Evolutionary conservation across 176 grass and related monocot species (phyloP), one percentile per base, ranked within the genome.

Genomic region (Saccharum spontaneum): DNA sequence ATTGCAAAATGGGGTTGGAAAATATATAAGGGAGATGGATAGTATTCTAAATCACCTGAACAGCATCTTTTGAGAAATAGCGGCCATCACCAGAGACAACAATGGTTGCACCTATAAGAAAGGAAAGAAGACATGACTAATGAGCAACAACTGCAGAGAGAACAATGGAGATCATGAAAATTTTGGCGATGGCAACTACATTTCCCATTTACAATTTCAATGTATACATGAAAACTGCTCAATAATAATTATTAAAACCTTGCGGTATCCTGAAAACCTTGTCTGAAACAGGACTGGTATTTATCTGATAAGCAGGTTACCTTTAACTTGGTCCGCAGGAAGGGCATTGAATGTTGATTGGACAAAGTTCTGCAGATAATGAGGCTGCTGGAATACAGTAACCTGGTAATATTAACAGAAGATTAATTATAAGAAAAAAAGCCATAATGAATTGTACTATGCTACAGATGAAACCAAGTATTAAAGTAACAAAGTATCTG

Each of bases 41-140:
- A 69, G 20, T 79, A 68, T 24, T 60, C 31, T 23, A 84, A 73
- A 84, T 73, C 81, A 96, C 97, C 93, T 99, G 93, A 94, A 99
- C 88, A 75, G 97, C 94, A 84, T 96, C 97, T 82, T 99, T 89
- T 38, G 97, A 99, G 88, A 96, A 99, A 87, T 96, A 99, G 46
- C 97, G 97, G 39, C 97, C 97, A 99, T 99, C 97, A 67, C 97
- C 93, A 7, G 97, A 99, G 77, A 99, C 93, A 82, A 99, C 97
- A 96, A 99, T 89, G 41, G 93, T 99, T 1, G 91, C 97, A 77
- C 97, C 97, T 99, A 75, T 5, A 87, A 73, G 50, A 73, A 79
- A 86, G 13, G 59, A 60, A 68, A 69, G 16, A 30, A 61, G 8
- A 69, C 66, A 68, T 63, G 75, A 83, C 7, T 9, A 75, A 84